These are phyloP conservation scores for Irpex lacteus DNA, from an alignment of 1,284 basidiomycete species.

Conservation along the genomic window DNA sequence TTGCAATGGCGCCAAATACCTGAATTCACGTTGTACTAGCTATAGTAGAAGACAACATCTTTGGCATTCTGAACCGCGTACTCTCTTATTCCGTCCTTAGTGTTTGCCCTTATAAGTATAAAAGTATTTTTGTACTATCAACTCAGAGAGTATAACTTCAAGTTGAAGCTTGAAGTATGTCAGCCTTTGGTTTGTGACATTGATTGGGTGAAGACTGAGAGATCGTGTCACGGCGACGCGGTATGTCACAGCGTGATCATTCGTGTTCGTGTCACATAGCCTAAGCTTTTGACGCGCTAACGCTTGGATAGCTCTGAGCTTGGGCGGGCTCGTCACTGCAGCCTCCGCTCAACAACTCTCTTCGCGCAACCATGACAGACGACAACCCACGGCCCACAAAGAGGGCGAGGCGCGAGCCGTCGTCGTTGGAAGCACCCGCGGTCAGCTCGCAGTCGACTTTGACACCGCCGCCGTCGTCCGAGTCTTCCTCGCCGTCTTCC, in stretches of 20 bases:
- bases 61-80: too few relatives aligned
- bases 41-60: too few relatives aligned
- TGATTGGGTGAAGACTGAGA: not conserved
- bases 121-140: too few relatives aligned
- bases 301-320: too few relatives aligned
- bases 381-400: constrained; percentile 24
- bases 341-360: not conserved
- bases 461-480: constrained; percentile 10
- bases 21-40: too few relatives aligned
- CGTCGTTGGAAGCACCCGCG: constrained; percentile 9
- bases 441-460: constrained; percentile 16
- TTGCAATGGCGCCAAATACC: too few relatives aligned
- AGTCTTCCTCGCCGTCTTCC: constrained; percentile 7
- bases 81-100: too few relatives aligned
- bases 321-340: not conserved
- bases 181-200: not conserved
- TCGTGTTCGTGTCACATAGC: constrained; percentile 6
- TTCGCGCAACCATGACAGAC: constrained; percentile 10
- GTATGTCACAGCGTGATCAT: constrained; percentile 1
- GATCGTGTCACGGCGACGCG: constrained; percentile 8
- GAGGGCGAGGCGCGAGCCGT: constrained; percentile 21
- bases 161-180: too few relatives aligned
- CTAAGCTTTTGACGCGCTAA: not conserved
- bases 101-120: too few relatives aligned
- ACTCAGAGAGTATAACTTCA: too few relatives aligned